Evolutionary conservation across 176 grass and related monocot genomes (phyloP), one percentile per base, ranked within the genome.

Genomic region (Cenchrus purpureus): DNA sequence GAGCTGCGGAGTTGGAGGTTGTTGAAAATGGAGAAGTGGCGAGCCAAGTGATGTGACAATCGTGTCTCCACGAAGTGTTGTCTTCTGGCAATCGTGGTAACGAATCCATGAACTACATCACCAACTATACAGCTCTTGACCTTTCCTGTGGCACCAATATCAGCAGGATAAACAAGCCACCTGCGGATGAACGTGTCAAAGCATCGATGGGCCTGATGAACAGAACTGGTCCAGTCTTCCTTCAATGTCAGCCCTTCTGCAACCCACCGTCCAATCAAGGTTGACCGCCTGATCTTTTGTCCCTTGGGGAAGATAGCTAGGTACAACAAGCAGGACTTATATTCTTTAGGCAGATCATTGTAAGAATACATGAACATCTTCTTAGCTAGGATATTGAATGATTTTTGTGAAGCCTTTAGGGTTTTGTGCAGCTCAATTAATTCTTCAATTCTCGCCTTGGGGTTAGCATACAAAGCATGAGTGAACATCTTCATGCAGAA

Each of bases 401-500:
- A 1, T 46, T 32, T 37, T 66, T 1, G 0, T 1, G 6, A 13
- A 22, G 4, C 72, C 78, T 42, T 28, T 3, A 79, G 1, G 50
- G 11, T 45, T 15, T 2, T 13, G 12, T 54, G 17, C 43, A 89
- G 6, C 54, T 65, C 79, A 0, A 0, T 0, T 31, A 83, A n/a
- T n/a, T n/a, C n/a, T n/a, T n/a, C n/a, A n/a, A n/a, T n/a, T n/a
- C n/a, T n/a, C n/a, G n/a, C n/a, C n/a, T 37, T 79, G 16, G 81
- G 74, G 0, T 89, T 89, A 31, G 55, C 6, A 5, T 56, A 17
- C 3, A 89, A 3, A 9, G 82, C 58, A 64, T 51, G 68, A 29
- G 13, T 1, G 7, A 89, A 84, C 3, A 73, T 65, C 22, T 79
- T 89, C 82, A 89, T 85, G 65, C 58, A 73, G 2, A 85, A 67